Evolutionary conservation across 345 rosid genomes (phyloP).

Genomic region (Microcos paniculata): DNA sequence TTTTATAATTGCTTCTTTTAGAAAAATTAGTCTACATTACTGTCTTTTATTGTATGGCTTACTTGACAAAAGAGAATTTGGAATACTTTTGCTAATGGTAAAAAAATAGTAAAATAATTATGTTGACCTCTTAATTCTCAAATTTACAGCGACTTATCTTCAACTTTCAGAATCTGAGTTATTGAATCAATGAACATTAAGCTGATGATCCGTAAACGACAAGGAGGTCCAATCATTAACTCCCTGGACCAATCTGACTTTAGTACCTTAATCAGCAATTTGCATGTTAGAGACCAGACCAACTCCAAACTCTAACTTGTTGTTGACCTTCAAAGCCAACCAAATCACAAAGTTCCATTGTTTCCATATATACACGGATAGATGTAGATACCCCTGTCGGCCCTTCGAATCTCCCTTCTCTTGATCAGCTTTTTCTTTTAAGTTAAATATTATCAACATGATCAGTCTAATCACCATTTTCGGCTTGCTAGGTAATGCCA

Average conservation of each 20-base stretch:
- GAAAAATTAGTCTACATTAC: too few relatives aligned
- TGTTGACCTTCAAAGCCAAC: neutral
- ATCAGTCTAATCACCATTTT: conserved; percentile 24
- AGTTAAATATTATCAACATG: conserved; percentile 19
- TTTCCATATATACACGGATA: neutral
- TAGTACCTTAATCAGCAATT: neutral
- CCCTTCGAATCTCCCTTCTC: neutral
- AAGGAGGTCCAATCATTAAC: neutral
- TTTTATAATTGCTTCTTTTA: too few relatives aligned
- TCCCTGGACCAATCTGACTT: neutral
- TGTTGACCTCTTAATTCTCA: too few relatives aligned
- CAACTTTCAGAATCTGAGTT: too few relatives aligned
- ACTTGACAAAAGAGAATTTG: too few relatives aligned
- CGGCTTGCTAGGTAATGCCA: conserved; percentile 39
- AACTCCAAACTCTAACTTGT: neutral
- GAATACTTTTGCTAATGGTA: too few relatives aligned
- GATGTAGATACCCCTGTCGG: neutral
- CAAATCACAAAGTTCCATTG: neutral
- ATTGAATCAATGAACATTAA: too few relatives aligned
- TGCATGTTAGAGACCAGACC: neutral
- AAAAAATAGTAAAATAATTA: too few relatives aligned
- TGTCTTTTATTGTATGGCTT: too few relatives aligned
- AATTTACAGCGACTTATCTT: too few relatives aligned
- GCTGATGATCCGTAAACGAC: too few relatives aligned
- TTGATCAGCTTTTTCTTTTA: neutral